Evolutionary conservation across 805 yeast genomes (phyloP), one percentile per base, ranked within the genome.

Genomic region (Jamesozyma gamospora): DNA sequence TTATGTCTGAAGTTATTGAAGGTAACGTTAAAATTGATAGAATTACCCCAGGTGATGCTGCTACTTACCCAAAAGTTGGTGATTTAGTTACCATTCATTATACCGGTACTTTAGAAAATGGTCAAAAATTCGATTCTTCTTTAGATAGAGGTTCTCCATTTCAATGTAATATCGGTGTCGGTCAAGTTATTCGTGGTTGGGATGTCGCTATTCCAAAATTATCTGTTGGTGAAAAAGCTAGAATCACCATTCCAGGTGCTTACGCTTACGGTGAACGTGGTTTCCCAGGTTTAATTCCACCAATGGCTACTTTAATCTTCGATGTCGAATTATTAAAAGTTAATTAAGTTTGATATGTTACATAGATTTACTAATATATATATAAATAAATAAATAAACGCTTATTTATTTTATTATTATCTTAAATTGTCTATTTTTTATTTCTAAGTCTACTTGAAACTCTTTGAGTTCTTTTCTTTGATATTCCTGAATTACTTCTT

Each of bases 171-270:
- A 85, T 90, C 60, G 96, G 97, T 64, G 94, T 84, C 50, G 96
- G 96, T 49, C 94, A 82, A 69, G 96, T 90, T 51, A 90, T 90
- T 69, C 77, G 78, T 60, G 97, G 96, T 51, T 90, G 96, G 96
- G 96, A 88, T 59, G 83, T 77, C 57, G 95, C 88, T 46, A 85
- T 87, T 62, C 95, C 96, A 41, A 78, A 87, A 66, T 72, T 90
- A 62, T 82, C 94, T 39, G 74, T 87, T 37, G 97, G 97, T 56
- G 86, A 92, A 68, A 83, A 82, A 72, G 95, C 96, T 37, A 74
- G 82, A 61, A 72, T 90, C 60, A 86, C 94, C 55, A 86, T 90
- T 55, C 94, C 96, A 55, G 94, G 95, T 50, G 76, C 78, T 55
- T 82, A 84, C 69, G 97, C 94, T 52, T 90, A 90, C 67, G 96